Conservation (phyloP, 495 filamentous ascomycete genomes). For the Astrocystis sublimbata region DNA sequence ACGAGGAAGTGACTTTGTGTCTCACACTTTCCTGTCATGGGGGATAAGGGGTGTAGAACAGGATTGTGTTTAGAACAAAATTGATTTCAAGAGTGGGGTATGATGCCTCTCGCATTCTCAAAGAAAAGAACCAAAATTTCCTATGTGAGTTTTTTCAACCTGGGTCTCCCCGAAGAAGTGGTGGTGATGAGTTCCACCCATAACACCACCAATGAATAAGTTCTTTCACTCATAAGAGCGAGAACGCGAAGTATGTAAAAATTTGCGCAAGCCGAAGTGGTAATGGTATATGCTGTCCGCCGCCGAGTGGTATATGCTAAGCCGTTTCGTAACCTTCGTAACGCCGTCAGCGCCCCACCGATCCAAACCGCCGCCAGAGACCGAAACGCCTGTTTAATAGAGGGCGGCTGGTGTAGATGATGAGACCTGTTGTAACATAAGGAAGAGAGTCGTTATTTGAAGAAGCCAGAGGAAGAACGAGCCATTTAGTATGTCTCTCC, state of each 20-base stretch:
- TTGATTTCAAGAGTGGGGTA: neutral
- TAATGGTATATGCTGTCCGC: too few species aligned
- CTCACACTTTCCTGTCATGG: too few species aligned
- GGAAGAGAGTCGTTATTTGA: conserved; percentile 30
- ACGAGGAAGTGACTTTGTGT: too few species aligned
- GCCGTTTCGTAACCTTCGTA: conserved; percentile 36
- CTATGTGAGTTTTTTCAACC: too few species aligned
- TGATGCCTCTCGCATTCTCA: conserved; percentile 13
- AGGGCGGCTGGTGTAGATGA: conserved; percentile 10
- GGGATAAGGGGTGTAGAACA: too few species aligned
- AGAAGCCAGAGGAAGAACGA: conserved; percentile 12
- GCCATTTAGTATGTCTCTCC: conserved; percentile 48
- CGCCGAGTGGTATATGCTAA: conserved; percentile 32
- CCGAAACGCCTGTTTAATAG: conserved; percentile 14
- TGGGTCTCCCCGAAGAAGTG: too few species aligned
- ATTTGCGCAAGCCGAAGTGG: conserved; percentile 22
- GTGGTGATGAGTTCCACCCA: conserved; percentile 19
- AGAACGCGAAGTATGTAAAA: conserved; percentile 21
- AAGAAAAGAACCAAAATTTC: conserved; percentile 5
- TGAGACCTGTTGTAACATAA: conserved; percentile 20
- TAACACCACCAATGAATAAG: conserved; percentile 24
- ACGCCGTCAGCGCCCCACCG: conserved; percentile 29
- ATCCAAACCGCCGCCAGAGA: conserved; percentile 16
- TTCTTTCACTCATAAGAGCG: conserved; percentile 17
- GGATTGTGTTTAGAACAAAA: too few species aligned